Evolutionary conservation across 2,329 filamentous ascomycete species (phyloP), one percentile per base, ranked within the genome.

Genomic region (Gremmenia infestans): DNA sequence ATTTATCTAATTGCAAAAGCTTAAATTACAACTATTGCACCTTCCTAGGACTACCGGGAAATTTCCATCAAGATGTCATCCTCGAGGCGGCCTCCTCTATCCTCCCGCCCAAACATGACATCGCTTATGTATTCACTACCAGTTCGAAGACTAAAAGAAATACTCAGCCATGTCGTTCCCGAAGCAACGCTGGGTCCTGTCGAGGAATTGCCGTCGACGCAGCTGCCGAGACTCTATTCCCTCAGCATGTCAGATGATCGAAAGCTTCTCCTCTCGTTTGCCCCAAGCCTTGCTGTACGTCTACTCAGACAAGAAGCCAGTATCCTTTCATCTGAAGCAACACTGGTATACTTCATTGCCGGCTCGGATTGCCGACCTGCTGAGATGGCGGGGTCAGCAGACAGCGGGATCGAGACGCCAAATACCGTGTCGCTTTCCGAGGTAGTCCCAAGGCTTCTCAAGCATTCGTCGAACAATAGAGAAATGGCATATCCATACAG

Each of bases 401-500:
- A 52, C 46, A 52, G 9, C 39, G 15, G 46, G 11, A 48, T 50
- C 42, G 36, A 51, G 11, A 36, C 17, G 37, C 28, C 50, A 23
- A 32, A 39, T 15, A 7, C 45, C 4, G 43, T 32, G 22, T 40
- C 45, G 12, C 45, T 54, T 5, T 9, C 19, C 9, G 22, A 43
- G 12, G 12, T 57, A 3, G 17, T 57, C 35, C 68, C 68, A 9
- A 70, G 63, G 55, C 42, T 70, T 42, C 55, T 70, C n/a, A 68
- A 66, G 52, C 67, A 70, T 57, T 67, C 67, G 2, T 62, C 64
- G 9, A 66, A 63, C 47, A 64, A 61, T 15, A 59, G 60, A 49
- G 68, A 68, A 52, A 63, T 68, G 59, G 63, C 63, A 47, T 65
- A 67, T 39, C 66, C 68, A 5, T 70, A 70, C 53, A 68, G 59